phyloP scores from a whole-genome alignment of 495 filamentous ascomycete genomes.

The Penicillium ochrochloron region DNA sequence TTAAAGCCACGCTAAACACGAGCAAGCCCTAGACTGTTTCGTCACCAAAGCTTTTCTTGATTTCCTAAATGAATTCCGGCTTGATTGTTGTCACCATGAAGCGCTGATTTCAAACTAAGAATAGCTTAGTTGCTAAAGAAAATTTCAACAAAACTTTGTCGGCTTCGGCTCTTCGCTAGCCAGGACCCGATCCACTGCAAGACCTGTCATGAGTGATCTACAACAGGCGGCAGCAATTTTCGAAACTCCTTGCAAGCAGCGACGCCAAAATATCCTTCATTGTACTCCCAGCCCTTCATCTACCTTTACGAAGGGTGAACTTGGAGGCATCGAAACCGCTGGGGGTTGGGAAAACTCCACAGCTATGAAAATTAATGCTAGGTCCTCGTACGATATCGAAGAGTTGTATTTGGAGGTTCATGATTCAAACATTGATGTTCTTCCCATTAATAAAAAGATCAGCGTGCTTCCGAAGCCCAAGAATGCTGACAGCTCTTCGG shows the following conservation, averaged over 20 bases:
- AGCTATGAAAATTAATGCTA: not conserved
- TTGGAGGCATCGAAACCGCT: not conserved
- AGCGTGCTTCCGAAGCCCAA: not conserved
- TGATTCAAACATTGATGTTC: not conserved
- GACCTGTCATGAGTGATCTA: not conserved
- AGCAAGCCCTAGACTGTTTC: too few species aligned
- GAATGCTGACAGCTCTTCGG: slow-evolving; percentile 2
- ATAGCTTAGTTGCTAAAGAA: too few species aligned
- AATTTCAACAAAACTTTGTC: not conserved
- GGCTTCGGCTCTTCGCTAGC: not conserved
- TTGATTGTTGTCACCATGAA: too few species aligned
- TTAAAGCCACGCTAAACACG: too few species aligned
- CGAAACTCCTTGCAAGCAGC: not conserved
- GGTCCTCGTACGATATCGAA: not conserved
- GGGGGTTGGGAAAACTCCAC: slow-evolving; percentile 1
- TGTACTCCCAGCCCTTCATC: not conserved
- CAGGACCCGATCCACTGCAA: not conserved
- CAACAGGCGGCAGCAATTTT: not conserved
- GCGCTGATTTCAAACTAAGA: too few species aligned
- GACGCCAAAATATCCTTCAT: not conserved
- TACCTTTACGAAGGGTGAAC: not conserved
- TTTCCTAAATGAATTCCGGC: too few species aligned
- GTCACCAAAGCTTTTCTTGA: too few species aligned
- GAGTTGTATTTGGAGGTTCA: not conserved
- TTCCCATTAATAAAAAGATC: not conserved